phyloP scores from a whole-genome alignment of 148 eudicot genomes.

The Chenopodium album region DNA sequence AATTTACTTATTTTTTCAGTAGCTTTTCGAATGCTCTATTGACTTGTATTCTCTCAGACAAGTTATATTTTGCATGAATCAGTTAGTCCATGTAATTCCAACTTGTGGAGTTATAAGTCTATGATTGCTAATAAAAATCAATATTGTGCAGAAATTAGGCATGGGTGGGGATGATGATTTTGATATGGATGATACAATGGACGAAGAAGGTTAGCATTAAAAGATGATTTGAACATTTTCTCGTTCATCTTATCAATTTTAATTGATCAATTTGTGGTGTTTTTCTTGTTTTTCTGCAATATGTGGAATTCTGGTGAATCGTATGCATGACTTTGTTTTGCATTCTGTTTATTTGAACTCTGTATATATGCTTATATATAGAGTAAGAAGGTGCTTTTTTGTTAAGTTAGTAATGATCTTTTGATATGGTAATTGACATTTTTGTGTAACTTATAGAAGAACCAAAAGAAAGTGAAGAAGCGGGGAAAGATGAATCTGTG shows the following conservation, averaged over 20 bases:
- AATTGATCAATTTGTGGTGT: not conserved
- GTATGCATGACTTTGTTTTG: not conserved
- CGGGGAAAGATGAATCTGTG: conserved; percentile 18
- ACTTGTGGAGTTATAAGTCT: not conserved
- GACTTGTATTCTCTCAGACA: not conserved
- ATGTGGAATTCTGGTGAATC: not conserved
- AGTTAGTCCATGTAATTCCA: not conserved
- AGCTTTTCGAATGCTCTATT: too few relatives aligned
- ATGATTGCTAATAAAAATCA: not conserved
- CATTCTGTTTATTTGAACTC: not conserved
- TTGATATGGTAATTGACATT: not conserved
- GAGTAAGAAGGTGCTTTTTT: not conserved
- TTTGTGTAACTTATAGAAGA: conserved; percentile 4
- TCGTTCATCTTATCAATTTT: not conserved
- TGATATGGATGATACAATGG: conserved; percentile 39
- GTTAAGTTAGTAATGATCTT: too few relatives aligned
- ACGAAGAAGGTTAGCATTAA: conserved; percentile 42
- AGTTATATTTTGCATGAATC: not conserved
- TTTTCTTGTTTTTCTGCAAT: not conserved
- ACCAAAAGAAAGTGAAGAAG: conserved; percentile 18
- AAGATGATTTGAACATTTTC: not conserved
- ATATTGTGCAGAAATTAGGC: conserved; percentile 51
- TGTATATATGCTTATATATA: not conserved
- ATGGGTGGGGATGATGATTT: conserved; percentile 63
- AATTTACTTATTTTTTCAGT: not conserved